Conservation (phyloP, 768 basidiomycete species). For the Tremella mesenterica region DNA sequence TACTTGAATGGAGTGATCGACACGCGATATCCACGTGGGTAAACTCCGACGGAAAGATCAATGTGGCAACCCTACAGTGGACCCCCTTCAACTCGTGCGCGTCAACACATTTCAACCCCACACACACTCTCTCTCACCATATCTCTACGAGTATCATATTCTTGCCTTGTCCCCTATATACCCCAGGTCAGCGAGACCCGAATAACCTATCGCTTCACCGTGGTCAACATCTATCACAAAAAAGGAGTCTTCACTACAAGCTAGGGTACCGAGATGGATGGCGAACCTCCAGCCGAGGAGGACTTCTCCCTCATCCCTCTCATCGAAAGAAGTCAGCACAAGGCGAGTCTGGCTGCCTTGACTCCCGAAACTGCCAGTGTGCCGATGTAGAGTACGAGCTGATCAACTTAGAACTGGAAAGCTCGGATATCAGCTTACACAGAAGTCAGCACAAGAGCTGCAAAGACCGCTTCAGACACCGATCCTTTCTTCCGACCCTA, state of each 20-base stretch:
- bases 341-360: constrained; percentile 43
- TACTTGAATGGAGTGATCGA: background rate
- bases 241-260: background rate
- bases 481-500: constrained; percentile 93
- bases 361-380: background rate
- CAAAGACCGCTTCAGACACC: constrained; percentile 78
- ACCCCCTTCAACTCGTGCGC: background rate
- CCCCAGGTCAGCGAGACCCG: too few relatives aligned
- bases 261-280: constrained; percentile 53
- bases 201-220: too few relatives aligned
- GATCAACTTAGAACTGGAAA: constrained; percentile 74
- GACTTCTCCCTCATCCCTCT: constrained; percentile 77
- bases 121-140: background rate
- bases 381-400: background rate
- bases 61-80: too few relatives aligned
- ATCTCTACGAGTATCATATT: background rate
- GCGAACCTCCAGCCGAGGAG: constrained; percentile 82
- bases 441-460: constrained; percentile 73
- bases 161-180: too few relatives aligned
- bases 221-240: background rate
- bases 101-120: background rate
- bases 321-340: constrained; percentile 73
- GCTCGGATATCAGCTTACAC: constrained; percentile 91
- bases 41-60: too few relatives aligned
- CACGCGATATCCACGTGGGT: background rate